Percentiles rank a stretch among this genome's conserved stretches.
Conservation (phyloP, 1,284 basidiomycete species). For the Ustilago sp. region DNA sequence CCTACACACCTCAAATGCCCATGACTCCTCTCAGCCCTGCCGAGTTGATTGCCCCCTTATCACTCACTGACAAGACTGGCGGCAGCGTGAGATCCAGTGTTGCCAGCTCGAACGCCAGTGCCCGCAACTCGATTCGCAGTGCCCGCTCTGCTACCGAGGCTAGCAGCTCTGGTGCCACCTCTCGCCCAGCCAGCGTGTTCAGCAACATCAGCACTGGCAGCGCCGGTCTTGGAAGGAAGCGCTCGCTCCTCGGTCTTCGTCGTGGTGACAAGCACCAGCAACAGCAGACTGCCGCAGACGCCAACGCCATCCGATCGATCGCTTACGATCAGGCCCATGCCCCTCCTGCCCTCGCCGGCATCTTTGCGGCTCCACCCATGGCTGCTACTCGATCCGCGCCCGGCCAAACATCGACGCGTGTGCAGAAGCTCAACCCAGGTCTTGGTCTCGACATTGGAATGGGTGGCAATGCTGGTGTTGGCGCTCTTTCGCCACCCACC, state of each 20-base stretch:
- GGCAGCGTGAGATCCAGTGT: slow-evolving; percentile 21
- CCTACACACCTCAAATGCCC: slow-evolving; percentile 49
- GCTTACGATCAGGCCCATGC: slow-evolving; percentile 47
- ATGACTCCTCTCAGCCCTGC: slow-evolving; percentile 54
- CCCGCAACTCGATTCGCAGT: slow-evolving; percentile 39
- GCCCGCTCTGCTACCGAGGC: slow-evolving; percentile 28
- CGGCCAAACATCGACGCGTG: slow-evolving; percentile 27
- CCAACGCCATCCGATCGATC: slow-evolving; percentile 42
- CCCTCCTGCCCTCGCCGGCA: slow-evolving; percentile 30
- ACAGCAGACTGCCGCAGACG: slow-evolving; percentile 25
- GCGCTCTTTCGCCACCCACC: slow-evolving; percentile 29
- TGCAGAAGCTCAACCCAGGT: slow-evolving; percentile 58
- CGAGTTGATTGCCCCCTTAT: slow-evolving; percentile 52
- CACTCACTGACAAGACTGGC: slow-evolving; percentile 43
- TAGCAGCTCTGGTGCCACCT: slow-evolving; percentile 29
- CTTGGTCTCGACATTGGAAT: slow-evolving; percentile 55
- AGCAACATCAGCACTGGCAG: slow-evolving; percentile 51
- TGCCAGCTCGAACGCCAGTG: slow-evolving; percentile 31
- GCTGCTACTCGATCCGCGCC: slow-evolving; percentile 15
- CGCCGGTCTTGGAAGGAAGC: slow-evolving; percentile 40
- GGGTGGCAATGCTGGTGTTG: slow-evolving; percentile 4
- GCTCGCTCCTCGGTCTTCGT: slow-evolving; percentile 45
- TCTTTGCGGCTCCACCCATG: slow-evolving; percentile 23
- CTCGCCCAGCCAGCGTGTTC: slow-evolving; percentile 53
- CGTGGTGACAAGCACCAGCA: slow-evolving; percentile 36